Percentiles rank a stretch among this genome's conserved stretches.
phyloP scores from a whole-genome alignment of 1,284 basidiomycete species.

The Malassezia yamatoensis region DNA sequence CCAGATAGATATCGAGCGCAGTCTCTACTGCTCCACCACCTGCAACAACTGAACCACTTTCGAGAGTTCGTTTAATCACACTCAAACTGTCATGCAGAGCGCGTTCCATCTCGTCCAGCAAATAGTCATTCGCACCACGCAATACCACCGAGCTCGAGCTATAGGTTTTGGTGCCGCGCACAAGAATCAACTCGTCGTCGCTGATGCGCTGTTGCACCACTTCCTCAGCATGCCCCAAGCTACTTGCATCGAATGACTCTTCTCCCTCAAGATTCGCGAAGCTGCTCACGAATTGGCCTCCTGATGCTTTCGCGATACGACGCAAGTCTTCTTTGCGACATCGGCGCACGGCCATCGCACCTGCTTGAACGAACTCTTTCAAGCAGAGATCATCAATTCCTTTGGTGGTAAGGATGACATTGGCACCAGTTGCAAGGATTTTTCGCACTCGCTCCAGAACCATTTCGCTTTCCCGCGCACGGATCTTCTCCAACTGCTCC shows the following conservation, averaged over 20 bases:
- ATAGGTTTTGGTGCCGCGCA: conserved; percentile 96
- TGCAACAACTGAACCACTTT: conserved; percentile 89
- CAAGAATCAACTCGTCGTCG: conserved; percentile 94
- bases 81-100: conserved; percentile 88
- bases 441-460: conserved; percentile 91
- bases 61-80: conserved; percentile 91
- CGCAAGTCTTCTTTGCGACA: conserved; percentile 96
- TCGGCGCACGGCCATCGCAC: conserved; percentile 93
- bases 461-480: conserved; percentile 87
- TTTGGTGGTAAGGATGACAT: conserved; percentile 94
- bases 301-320: conserved; percentile 92
- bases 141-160: conserved; percentile 85
- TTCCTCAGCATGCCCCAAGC: conserved; percentile 83
- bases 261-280: conserved; percentile 95
- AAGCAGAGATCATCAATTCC: conserved; percentile 96
- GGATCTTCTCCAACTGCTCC: conserved; percentile 89
- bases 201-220: conserved; percentile 92
- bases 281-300: conserved; percentile 82
- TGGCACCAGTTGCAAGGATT: conserved; percentile 89
- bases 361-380: conserved; percentile 98
- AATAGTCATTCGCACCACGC: conserved; percentile 96
- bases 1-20: conserved; percentile 90
- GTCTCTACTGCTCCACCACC: conserved; percentile 97
- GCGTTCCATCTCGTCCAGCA: conserved; percentile 99
- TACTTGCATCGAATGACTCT: conserved; percentile 87